phyloP scores from a whole-genome alignment of 1,139 yeast genomes.

The Geotrichum reessii region DNA sequence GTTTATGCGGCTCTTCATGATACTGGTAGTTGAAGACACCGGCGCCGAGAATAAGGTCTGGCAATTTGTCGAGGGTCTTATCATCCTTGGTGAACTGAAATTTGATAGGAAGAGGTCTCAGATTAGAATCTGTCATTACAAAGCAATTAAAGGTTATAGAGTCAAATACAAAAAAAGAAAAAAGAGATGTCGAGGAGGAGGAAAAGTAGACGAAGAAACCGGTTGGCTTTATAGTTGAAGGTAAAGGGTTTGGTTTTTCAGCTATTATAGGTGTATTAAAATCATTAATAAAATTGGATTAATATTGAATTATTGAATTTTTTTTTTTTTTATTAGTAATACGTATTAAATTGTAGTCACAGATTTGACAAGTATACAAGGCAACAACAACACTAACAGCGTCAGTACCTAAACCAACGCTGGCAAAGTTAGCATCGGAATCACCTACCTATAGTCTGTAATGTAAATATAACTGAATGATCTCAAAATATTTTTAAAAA shows the following conservation, averaged over 20 bases:
- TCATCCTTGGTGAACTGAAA: conserved; percentile 10
- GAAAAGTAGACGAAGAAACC: not conserved
- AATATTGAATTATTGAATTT: too few relatives aligned
- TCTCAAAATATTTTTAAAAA: not conserved
- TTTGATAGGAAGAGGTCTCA: conserved; percentile 17
- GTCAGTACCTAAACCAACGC: not conserved
- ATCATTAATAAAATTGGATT: too few relatives aligned
- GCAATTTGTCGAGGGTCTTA: conserved; percentile 32
- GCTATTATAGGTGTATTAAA: too few relatives aligned
- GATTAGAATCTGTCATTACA: not conserved
- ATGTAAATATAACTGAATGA: not conserved
- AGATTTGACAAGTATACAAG: not conserved
- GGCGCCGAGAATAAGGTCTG: conserved; percentile 73
- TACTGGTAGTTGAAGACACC: conserved; percentile 81
- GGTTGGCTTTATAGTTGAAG: not conserved
- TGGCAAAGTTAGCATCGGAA: too few relatives aligned
- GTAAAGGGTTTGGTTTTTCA: too few relatives aligned
- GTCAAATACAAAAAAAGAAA: not conserved
- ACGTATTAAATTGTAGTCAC: not conserved
- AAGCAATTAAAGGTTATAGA: not conserved
- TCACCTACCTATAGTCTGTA: not conserved
- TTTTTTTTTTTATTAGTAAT: too few relatives aligned
- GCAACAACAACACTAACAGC: not conserved
- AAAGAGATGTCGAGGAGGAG: not conserved
- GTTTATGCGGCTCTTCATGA: conserved; percentile 53